phyloP scores from a whole-genome alignment of 208 protist genomes.

The Vickermania spadyakhi region DNA sequence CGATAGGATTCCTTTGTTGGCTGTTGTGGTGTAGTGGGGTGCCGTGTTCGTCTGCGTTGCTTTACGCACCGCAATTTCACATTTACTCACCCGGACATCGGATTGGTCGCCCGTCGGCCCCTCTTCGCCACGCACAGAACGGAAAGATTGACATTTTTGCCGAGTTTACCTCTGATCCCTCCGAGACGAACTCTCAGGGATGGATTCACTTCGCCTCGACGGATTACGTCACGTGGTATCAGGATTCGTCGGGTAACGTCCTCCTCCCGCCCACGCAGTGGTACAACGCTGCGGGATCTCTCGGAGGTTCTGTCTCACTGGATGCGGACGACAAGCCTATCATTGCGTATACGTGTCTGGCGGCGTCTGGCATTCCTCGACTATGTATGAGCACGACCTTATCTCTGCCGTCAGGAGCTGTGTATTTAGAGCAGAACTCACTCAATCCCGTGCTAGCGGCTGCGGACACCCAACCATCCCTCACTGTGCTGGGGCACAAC shows the following conservation, averaged over 20 bases:
- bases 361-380: not conserved
- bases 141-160: slow-evolving; percentile 10
- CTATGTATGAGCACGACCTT: slow-evolving; percentile 7
- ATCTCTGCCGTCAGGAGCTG: not conserved
- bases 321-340: slow-evolving; percentile 7
- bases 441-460: slow-evolving; percentile 8
- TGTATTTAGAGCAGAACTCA: slow-evolving; percentile 6
- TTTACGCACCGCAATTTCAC: slow-evolving; percentile 7
- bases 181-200: not conserved
- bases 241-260: not conserved
- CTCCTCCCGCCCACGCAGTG: slow-evolving; percentile 1
- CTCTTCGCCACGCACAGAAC: slow-evolving; percentile 9
- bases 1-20: no score
- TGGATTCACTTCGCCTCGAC: slow-evolving; percentile 14
- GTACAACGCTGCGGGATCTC: slow-evolving; percentile 13
- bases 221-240: slow-evolving; percentile 15
- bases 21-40: not conserved
- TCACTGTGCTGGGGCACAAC: not conserved
- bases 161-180: slow-evolving; percentile 5
- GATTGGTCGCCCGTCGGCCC: slow-evolving; percentile 6
- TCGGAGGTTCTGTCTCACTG: slow-evolving; percentile 10
- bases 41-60: not conserved
- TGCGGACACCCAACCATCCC: slow-evolving; percentile 6
- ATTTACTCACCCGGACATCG: slow-evolving; percentile 1
- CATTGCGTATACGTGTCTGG: slow-evolving; percentile 16